These are phyloP conservation scores for Davidsoniella australis DNA, from an alignment of 2,329 filamentous ascomycete genomes.

Conservation along the genomic window DNA sequence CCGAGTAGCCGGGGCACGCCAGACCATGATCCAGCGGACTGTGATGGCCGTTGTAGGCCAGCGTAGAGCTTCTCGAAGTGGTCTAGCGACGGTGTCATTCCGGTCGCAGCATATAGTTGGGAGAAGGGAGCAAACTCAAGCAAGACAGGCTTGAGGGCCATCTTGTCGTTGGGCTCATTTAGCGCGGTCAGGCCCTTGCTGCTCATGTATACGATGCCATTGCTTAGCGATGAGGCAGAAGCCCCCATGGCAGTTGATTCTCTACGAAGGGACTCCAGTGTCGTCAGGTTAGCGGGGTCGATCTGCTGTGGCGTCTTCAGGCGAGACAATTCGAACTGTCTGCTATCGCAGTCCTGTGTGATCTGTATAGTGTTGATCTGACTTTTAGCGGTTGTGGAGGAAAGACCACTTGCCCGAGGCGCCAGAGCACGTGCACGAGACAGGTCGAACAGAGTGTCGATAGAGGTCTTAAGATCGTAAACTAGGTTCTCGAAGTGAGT, in stretches of 20 bases:
- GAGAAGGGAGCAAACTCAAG: constrained; percentile 55
- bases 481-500: constrained; percentile 59
- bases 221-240: neutral
- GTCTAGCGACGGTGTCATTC: constrained; percentile 47
- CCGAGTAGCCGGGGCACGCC: constrained; percentile 44
- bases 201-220: constrained; percentile 25
- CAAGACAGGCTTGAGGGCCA: constrained; percentile 30
- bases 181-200: constrained; percentile 22
- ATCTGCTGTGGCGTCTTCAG: constrained; percentile 46
- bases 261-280: constrained; percentile 17
- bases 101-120: constrained; percentile 42
- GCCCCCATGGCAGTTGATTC: constrained; percentile 3
- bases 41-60: constrained; percentile 32
- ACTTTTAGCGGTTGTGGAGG: neutral
- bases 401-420: constrained; percentile 13
- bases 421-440: constrained; percentile 44
- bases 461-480: constrained; percentile 56
- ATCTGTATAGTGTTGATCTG: constrained; percentile 19
- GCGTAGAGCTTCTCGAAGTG: constrained; percentile 46
- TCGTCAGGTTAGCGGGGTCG: constrained; percentile 35
- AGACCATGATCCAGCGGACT: constrained; percentile 26
- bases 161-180: neutral
- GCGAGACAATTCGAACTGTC: constrained; percentile 40
- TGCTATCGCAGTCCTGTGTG: constrained; percentile 26
- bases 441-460: constrained; percentile 64